Conservation (phyloP, 2,329 filamentous ascomycete genomes). For the Colletotrichum musae region DNA sequence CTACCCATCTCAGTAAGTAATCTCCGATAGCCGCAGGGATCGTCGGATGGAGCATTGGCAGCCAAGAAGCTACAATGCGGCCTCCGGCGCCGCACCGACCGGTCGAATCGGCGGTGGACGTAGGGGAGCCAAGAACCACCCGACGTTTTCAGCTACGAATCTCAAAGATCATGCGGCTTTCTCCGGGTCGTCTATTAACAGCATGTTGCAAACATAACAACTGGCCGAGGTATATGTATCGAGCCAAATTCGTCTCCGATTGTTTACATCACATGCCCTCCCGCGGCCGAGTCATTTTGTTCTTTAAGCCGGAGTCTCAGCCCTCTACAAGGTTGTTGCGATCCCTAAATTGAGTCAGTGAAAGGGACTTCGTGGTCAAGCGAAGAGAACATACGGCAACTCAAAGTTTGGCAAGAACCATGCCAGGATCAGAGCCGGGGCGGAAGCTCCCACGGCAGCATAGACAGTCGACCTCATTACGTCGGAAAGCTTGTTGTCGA, state of each 20-base stretch:
- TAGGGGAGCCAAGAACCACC: background rate
- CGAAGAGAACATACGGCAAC: conserved; percentile 15
- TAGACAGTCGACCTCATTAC: conserved; percentile 32
- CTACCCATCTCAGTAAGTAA: too few relatives aligned
- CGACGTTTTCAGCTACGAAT: too few relatives aligned
- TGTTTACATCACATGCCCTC: background rate
- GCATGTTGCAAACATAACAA: too few relatives aligned
- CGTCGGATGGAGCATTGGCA: too few relatives aligned
- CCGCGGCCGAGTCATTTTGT: background rate
- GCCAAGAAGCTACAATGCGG: background rate
- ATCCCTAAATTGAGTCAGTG: conserved; percentile 7
- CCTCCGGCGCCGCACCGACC: background rate
- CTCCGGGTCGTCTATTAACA: too few relatives aligned
- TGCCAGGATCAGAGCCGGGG: conserved; percentile 19
- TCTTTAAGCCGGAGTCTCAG: background rate
- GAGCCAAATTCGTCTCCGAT: too few relatives aligned
- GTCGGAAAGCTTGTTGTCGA: conserved; percentile 15
- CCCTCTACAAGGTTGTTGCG: conserved; percentile 26
- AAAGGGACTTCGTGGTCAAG: background rate
- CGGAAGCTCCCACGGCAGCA: conserved; percentile 27
- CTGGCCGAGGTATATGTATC: too few relatives aligned
- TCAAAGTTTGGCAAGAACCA: conserved; percentile 31
- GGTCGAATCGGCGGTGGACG: background rate
- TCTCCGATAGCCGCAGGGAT: too few relatives aligned
- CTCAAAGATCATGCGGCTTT: too few relatives aligned